Base-by-base conservation (phyloP, 441 rosid species). In the Pelargonium hybrid region DNA sequence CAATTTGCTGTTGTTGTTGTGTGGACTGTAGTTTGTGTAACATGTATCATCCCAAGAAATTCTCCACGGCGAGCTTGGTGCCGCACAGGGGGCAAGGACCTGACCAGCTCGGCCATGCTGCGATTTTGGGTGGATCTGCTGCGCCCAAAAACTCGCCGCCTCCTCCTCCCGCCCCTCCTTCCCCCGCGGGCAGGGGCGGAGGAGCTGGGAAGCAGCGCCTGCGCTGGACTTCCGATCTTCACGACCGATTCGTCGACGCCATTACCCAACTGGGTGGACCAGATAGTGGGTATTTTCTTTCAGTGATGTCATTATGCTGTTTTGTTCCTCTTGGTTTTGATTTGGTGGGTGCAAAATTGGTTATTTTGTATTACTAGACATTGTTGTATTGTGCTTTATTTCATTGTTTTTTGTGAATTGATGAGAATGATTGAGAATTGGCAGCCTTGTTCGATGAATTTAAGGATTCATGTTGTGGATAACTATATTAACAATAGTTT, bases 241-340 rank as follows among this genome's bases (percentile, higher is more conserved):
- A 77, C 15, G 80, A 77, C 21, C 45, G 69, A 14, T 77, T 77
- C 43, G 74, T 73, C 15, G 76, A 77, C 45, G 74, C 76, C 14
- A 67, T 77, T 34, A 39, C 74, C 1, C 80, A 77, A 61, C 76
- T 77, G 10, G 80, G 80, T 23, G 80, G 80, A 57, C 80, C 80
- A 31, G 80, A 77, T 62, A 69, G 80, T 77, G 75, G 71, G 78
- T 74, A 62, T 7, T 11, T 41, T 31, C 17, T 14, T 39, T 47
- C 41, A 11, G 29, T 59, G 63, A 15, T 41, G 54, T 59, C 15
- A 18, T 21, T 18, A 39, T 31, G 37, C 37, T 2, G 37, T 31
- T 31, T 6, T 34, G 39, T 34, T 34, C 39, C 39, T n/a, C 6
- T 34, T 34, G 6, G 39, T 34, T 34, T 34, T 34, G 39, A 34